Base-by-base conservation (phyloP, 169 alveolate genomes). In the Plasmodium fragile region DNA sequence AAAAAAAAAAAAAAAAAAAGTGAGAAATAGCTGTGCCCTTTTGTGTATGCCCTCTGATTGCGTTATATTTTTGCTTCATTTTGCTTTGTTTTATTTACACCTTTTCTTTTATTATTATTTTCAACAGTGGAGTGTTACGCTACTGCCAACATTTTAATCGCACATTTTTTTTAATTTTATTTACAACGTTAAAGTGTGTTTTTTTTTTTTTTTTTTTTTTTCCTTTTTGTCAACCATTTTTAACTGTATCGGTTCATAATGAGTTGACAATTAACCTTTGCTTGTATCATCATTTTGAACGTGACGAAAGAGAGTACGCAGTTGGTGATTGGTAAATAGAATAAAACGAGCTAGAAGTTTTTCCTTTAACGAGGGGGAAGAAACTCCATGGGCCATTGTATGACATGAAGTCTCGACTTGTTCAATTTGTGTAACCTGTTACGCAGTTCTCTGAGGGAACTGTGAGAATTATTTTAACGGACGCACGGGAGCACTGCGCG, bases 311-410 rank as follows among this genome's bases (percentile, higher is more conserved):
- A 36, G 34, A 52, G 55, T 43, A 75, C 69, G 39, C 22, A 18
- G 49, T 75, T 75, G 49, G 49, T 75, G 82, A 73, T 34, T 73
- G 65, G 43, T 28, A 36, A 36, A 75, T 32, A 75, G 82, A 75
- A 75, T 75, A 75, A 28, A 75, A 28, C 39, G 32, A 39, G 49
- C 4, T 65, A 75, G 41, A 30, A 75, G 55, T n/a, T 36, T 10
- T 75, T 22, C 32, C 41, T 75, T 75, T 75, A 36, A 28, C n/a
- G 28, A 75, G 55, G 49, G 49, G 49, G 49, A 36, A 75, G 30
- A n/a, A 75, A 75, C 41, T 77, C 28, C 41, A 77, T 25, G 36
- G 36, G 10, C 18, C 18, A 65, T 25, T 65, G 41, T 65, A 65
- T 65, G 41, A 65, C n/a, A n/a, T 65, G 75, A n/a, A 36, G 75